Conservation (phyloP, 2,329 filamentous ascomycete species). For the Tolypocladium endophyticum region DNA sequence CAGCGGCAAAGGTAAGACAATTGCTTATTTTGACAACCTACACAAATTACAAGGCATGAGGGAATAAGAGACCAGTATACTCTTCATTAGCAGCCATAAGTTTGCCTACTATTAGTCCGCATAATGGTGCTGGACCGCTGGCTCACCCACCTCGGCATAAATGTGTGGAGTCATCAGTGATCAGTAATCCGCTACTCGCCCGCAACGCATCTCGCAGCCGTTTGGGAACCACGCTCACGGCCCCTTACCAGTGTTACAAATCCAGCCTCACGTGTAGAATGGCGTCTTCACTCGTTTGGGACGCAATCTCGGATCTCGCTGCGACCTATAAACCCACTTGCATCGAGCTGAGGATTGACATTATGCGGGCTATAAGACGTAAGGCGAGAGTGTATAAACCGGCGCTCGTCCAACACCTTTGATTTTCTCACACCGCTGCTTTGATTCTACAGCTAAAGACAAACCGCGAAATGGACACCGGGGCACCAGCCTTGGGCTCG, state of each 20-base stretch:
- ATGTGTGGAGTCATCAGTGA: background rate
- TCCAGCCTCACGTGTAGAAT: background rate
- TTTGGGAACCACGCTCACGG: background rate
- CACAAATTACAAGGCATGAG: background rate
- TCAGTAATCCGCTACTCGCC: background rate
- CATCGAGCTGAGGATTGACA: background rate
- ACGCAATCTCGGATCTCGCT: background rate
- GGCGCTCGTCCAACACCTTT: background rate
- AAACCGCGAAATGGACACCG: background rate
- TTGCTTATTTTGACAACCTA: background rate
- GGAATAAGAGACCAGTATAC: background rate
- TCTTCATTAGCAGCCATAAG: background rate
- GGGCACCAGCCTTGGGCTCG: background rate
- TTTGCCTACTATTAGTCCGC: background rate
- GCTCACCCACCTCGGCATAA: background rate
- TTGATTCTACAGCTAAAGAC: background rate
- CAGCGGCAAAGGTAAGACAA: background rate
- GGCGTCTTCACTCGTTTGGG: background rate
- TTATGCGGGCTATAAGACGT: background rate
- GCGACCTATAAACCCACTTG: background rate
- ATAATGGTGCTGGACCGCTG: background rate
- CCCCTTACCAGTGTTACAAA: background rate
- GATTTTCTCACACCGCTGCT: background rate
- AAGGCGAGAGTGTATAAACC: background rate
- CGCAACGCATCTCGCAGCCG: background rate